Evolutionary conservation across 2,329 filamentous ascomycete species (phyloP).

Genomic region (Aureobasidium subglaciale): DNA sequence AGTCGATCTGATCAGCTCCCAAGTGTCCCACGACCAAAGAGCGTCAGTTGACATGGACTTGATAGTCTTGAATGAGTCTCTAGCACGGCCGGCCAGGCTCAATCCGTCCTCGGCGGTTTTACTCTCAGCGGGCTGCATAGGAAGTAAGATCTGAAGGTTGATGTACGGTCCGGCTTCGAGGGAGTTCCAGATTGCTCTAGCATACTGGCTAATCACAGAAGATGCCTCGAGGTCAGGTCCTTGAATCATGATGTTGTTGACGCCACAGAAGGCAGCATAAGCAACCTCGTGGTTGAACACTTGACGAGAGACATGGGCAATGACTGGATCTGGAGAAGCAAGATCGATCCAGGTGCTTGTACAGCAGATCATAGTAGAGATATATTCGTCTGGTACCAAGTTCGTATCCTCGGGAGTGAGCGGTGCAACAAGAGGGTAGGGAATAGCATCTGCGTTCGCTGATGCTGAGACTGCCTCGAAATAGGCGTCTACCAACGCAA

Average conservation of each 20-base stretch:
- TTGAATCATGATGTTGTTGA: slow-evolving; percentile 72
- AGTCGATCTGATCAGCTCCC: slow-evolving; percentile 77
- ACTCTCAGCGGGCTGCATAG: slow-evolving; percentile 61
- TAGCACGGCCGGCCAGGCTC: neutral
- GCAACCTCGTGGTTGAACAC: slow-evolving; percentile 85
- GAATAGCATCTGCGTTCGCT: slow-evolving; percentile 29
- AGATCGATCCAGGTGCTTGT: slow-evolving; percentile 93
- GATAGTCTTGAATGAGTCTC: slow-evolving; percentile 5
- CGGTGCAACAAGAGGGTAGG: slow-evolving; percentile 47
- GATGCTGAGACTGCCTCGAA: slow-evolving; percentile 35
- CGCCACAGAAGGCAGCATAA: slow-evolving; percentile 92
- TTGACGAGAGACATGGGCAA: slow-evolving; percentile 81
- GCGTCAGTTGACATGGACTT: neutral
- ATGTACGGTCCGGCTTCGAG: slow-evolving; percentile 68
- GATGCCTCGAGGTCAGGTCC: slow-evolving; percentile 61
- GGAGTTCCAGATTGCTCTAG: slow-evolving; percentile 74
- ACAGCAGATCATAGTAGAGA: slow-evolving; percentile 68
- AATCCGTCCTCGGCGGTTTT: neutral
- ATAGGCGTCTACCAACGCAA: slow-evolving; percentile 54
- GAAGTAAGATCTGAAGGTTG: slow-evolving; percentile 72
- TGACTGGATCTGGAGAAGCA: slow-evolving; percentile 70
- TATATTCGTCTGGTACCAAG: slow-evolving; percentile 59
- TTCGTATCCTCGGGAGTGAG: slow-evolving; percentile 74
- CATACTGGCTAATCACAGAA: slow-evolving; percentile 50
- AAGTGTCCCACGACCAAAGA: slow-evolving; percentile 75